Base-by-base conservation (phyloP, 129 eudicot genomes). In the Sambucus nigra region DNA sequence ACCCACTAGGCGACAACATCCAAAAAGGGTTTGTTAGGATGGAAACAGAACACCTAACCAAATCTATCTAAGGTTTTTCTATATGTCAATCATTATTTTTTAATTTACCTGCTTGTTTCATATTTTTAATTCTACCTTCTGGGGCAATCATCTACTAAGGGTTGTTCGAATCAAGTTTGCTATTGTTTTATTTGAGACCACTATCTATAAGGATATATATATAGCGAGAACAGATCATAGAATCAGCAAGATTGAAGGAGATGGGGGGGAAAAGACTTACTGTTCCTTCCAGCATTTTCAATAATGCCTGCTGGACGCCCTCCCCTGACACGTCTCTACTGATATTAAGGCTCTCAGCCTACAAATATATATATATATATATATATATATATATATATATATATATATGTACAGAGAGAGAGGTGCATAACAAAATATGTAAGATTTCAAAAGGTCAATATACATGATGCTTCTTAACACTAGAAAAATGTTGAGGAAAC, bases 291-390 rank as follows among this genome's bases (percentile, higher is more conserved):
- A 91, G 80, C 99, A 91, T 91, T 63, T 91, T 91, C 33, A 91
- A 69, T 55, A 91, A 76, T 29, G 99, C 99, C 65, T 91, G 99
- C 66, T 91, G 99, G 44, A 91, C 99, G 68, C 99, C 99, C 56
- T 91, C 99, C 27, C 99, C 95, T 1, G 99, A 91, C 38, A 91
- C 95, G 63, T 91, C 99, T 75, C 99, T 80, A 60, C 99, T 91
- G 51, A 91, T 79, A 68, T 91, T 91, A 29, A 86, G 70, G 64
- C 99, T 91, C 77, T 91, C 99, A 28, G 99, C 94, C 99, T n/a
- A n/a, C n/a, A n/a, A n/a, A n/a, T n/a, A n/a, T n/a, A n/a, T n/a
- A n/a, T n/a, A n/a, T n/a, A n/a, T n/a, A n/a, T n/a, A n/a, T n/a
- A n/a, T n/a, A n/a, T n/a, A n/a, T n/a, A n/a, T n/a, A n/a, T n/a